These are phyloP conservation scores for Barnettozyma pratensis DNA, from an alignment of 805 yeast species.

Conservation along the genomic window DNA sequence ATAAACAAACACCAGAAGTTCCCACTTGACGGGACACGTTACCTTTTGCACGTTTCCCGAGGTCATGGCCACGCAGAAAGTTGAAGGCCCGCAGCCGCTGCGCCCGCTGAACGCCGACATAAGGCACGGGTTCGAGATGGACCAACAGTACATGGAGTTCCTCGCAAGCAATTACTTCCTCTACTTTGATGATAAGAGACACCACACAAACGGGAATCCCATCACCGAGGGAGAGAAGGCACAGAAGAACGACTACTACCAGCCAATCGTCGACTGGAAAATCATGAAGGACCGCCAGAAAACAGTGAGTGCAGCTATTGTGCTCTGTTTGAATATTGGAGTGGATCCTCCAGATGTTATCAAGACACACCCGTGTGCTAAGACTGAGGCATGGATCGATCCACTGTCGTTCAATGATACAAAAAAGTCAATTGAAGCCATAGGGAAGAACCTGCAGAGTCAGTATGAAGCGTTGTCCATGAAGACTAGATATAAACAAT, in stretches of 20 bases:
- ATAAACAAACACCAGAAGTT: no score
- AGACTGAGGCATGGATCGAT: slow-evolving; percentile 89
- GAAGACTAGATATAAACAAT: slow-evolving; percentile 85
- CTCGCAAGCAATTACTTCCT: slow-evolving; percentile 67
- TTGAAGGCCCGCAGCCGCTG: slow-evolving; percentile 9
- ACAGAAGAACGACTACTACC: slow-evolving; percentile 46
- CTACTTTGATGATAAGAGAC: slow-evolving; percentile 89
- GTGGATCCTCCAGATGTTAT: slow-evolving; percentile 97
- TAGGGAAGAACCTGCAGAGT: slow-evolving; percentile 80
- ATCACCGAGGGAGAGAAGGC: slow-evolving; percentile 47
- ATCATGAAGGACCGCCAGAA: slow-evolving; percentile 84
- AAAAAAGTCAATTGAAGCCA: slow-evolving; percentile 84
- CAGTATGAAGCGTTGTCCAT: slow-evolving; percentile 88
- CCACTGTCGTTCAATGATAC: slow-evolving; percentile 79
- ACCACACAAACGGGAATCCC: slow-evolving; percentile 85
- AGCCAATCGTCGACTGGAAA: slow-evolving; percentile 86
- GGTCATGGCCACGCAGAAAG: slow-evolving; percentile 1
- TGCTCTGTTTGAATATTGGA: slow-evolving; percentile 85
- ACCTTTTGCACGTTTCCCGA: no score
- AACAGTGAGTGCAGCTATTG: slow-evolving; percentile 89
- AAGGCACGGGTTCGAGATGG: slow-evolving; percentile 68
- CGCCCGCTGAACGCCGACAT: slow-evolving; percentile 47
- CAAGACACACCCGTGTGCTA: slow-evolving; percentile 90
- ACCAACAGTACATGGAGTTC: slow-evolving; percentile 49
- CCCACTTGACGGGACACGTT: no score